phyloP scores from a whole-genome alignment of 192 early-diverging fungal species.

The Umbelopsis isabellina region DNA sequence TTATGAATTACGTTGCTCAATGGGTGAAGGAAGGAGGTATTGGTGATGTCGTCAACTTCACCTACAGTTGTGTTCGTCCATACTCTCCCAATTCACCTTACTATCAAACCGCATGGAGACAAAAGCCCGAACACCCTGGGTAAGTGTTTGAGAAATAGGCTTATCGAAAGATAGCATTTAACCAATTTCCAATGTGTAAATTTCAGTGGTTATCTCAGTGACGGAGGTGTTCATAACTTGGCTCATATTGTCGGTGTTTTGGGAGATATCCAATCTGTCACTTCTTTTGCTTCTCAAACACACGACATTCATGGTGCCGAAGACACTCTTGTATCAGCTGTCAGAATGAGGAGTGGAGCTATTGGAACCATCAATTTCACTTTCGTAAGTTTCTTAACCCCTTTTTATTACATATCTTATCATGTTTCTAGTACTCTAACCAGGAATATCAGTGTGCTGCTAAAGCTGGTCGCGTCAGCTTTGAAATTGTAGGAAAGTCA shows the following conservation, averaged over 20 bases:
- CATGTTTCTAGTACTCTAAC: not conserved
- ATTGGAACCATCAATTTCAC: conserved; percentile 40
- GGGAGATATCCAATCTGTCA: conserved; percentile 31
- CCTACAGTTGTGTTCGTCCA: conserved; percentile 32
- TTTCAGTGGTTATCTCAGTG: conserved; percentile 42
- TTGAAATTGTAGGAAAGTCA: conserved; percentile 32
- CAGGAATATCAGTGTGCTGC: conserved; percentile 31
- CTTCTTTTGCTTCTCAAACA: conserved; percentile 30
- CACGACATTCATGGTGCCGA: conserved; percentile 35
- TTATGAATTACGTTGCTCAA: conserved; percentile 28
- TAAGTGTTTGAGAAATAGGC: not conserved
- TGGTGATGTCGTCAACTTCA: conserved; percentile 41
- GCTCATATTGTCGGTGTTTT: conserved; percentile 31
- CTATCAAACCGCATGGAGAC: conserved; percentile 36
- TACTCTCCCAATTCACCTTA: conserved; percentile 39
- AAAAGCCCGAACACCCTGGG: conserved; percentile 44
- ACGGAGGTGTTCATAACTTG: conserved; percentile 43
- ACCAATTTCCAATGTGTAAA: not conserved
- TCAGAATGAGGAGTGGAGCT: conserved; percentile 32
- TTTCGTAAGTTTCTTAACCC: conserved; percentile 31
- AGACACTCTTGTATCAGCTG: conserved; percentile 30
- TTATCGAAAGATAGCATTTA: not conserved
- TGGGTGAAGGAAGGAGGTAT: conserved; percentile 35
- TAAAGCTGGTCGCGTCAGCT: conserved; percentile 13
- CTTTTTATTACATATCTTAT: not conserved